Base-by-base conservation (phyloP, 805 yeast genomes). In the Brettanomyces nanus region DNA sequence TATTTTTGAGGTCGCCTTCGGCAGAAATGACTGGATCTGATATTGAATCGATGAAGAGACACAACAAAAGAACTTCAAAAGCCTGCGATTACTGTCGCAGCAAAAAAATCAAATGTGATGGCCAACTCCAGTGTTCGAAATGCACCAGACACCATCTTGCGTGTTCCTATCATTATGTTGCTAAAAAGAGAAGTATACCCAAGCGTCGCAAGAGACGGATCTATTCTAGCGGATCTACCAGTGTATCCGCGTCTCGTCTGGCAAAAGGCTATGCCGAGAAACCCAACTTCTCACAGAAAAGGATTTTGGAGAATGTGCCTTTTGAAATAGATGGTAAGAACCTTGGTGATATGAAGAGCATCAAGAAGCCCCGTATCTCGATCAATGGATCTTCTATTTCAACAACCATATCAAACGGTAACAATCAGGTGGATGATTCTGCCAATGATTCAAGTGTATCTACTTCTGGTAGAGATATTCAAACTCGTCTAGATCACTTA, bases 51-150 rank as follows among this genome's bases (percentile, higher is more conserved):
- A n/a, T n/a, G n/a, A 23, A 23, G 26, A 15, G 35, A 20, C 36
- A 9, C 17, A 20, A 32, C 21, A 48, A 48, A 18, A 45, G 73
- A 35, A 60, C 61, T n/a, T 50, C 65, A 4, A 59, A 63, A 33
- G 78, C 77, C 7, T 73, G 80, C 46, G 73, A 67, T 43, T 59
- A 57, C 38, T 73, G 80, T 45, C 54, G 77, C 14, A 50, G 49
- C 38, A 59, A 71, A 30, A 73, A 73, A 46, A 65, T 70, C 41
- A 71, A 69, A 45, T 73, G 80, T 47, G 71, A 73, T 48, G 74
- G 77, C 1, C 52, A 49, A 3, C 42, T 44, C 10, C 67, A 67
- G 4, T 73, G 80, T 44, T 45, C 57, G 6, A 59, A 61, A 28
- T 71, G 80, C 45, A 40, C 47, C 7, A 53, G 46, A 19, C 62